Base-by-base conservation (phyloP, 768 basidiomycete genomes). In the Amanita fuliginea region DNA sequence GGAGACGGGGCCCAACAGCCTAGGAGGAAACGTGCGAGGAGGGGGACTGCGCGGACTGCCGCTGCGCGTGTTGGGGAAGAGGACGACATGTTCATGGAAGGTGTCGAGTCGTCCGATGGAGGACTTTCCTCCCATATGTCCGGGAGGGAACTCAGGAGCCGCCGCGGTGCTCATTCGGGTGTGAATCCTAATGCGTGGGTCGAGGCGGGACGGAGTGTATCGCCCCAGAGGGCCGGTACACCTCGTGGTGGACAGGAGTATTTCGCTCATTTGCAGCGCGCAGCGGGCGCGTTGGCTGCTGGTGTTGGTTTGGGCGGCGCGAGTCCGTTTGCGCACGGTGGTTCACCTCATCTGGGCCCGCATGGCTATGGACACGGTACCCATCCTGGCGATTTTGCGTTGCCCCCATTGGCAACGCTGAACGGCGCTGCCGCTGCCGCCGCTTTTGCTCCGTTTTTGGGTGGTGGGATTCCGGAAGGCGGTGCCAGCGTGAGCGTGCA, bases 21-120 rank as follows among this genome's bases (percentile, higher is more conserved):
- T 32, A 74, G 72, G 65, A 73, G 76, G 67, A 83, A 83, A 62
- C 69, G 82, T 13, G 66, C 73, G 43, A 65, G 76, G 63, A 68
- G 71, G 35, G 56, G 21, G 28, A 42, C 36, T 39, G 28, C 54
- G 59, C 45, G 45, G 9, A 52, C 49, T 18, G 51, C 53, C 10
- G 53, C 49, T 13, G 44, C 41, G 11, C 54, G 52, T 18, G 18
- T 35, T 1, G 35, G 34, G 52, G 68, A 76, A 50, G 72, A 72
- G 19, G 69, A 67, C 30, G 74, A 79, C 43, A 70, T 73, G 34
- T 67, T 68, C 30, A 78, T 77, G 67, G 76, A 73, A 4, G 76
- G 71, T 9, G 65, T 61, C 28, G 66, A 66, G 51, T 58, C 56
- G 21, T 53, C 49, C 35, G 65, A 65, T 16, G 46, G 42, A 2